Evolutionary conservation across 2,329 filamentous ascomycete species (phyloP).

Genomic region (Colletotrichum orbiculare): DNA sequence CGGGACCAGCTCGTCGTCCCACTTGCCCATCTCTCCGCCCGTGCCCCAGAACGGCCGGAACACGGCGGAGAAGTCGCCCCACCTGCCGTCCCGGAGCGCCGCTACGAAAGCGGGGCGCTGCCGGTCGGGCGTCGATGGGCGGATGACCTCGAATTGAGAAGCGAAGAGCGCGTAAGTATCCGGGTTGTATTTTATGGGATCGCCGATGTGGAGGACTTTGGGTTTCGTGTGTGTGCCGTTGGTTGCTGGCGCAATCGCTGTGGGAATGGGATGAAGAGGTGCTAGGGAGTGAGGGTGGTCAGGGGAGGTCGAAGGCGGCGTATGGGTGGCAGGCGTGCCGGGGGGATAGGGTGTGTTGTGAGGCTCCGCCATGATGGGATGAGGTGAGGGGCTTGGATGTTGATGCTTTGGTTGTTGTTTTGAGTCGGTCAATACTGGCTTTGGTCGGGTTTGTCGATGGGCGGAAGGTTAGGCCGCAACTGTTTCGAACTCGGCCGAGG

Average conservation of each 20-base stretch:
- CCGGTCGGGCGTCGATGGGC: slow-evolving; percentile 62
- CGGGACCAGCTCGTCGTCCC: slow-evolving; percentile 69
- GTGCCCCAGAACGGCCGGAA: slow-evolving; percentile 73
- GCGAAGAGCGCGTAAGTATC: slow-evolving; percentile 57
- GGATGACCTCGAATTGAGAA: slow-evolving; percentile 59
- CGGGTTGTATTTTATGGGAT: slow-evolving; percentile 64
- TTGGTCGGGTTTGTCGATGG: not conserved
- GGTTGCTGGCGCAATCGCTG: not conserved
- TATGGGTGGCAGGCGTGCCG: slow-evolving; percentile 43
- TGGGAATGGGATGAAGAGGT: not conserved
- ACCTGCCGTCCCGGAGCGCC: slow-evolving; percentile 61
- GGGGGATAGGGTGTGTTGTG: slow-evolving; percentile 58
- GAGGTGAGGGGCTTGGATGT: not conserved
- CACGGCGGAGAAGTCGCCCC: slow-evolving; percentile 66
- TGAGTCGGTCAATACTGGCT: not conserved
- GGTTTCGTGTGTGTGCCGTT: slow-evolving; percentile 45
- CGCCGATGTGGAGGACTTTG: slow-evolving; percentile 81
- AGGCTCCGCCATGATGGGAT: slow-evolving; percentile 55
- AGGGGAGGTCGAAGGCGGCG: slow-evolving; percentile 57
- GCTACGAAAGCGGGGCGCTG: slow-evolving; percentile 60
- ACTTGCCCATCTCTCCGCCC: slow-evolving; percentile 74
- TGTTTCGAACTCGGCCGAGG: not conserved
- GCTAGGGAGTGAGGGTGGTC: slow-evolving; percentile 40
- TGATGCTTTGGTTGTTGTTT: no score
- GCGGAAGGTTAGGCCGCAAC: not conserved